Conservation (phyloP, 2,329 filamentous ascomycete species). For the Pezicula carpinea region DNA sequence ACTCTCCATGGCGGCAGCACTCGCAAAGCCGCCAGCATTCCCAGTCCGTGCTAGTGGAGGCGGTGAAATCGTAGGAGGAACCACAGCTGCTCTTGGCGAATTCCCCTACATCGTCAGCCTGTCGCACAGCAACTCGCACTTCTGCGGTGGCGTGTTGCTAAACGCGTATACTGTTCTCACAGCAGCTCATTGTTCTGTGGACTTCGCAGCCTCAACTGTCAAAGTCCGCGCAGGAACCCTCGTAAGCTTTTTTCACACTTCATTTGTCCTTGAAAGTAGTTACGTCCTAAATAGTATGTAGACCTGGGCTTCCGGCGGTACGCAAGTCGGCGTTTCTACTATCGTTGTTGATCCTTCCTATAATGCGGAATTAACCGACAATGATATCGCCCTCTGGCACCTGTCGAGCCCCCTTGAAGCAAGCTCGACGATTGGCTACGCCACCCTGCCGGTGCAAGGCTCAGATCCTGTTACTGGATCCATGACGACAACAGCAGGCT, state of each 20-base stretch:
- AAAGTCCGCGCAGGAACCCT: conserved; percentile 17
- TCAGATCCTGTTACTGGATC: conserved; percentile 12
- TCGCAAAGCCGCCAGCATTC: neutral
- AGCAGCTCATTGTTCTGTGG: conserved; percentile 18
- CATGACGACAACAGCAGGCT: conserved; percentile 8
- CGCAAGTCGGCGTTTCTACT: conserved; percentile 6
- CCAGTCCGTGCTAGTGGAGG: neutral
- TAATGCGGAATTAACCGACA: conserved; percentile 4
- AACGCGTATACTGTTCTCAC: conserved; percentile 20
- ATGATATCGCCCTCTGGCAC: conserved; percentile 17
- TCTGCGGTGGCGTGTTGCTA: conserved; percentile 17
- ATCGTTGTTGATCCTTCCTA: conserved; percentile 15
- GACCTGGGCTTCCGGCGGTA: conserved; percentile 16
- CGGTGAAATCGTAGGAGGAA: conserved; percentile 9
- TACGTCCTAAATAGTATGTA: conserved; percentile 4
- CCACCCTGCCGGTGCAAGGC: conserved; percentile 10
- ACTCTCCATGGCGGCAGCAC: neutral
- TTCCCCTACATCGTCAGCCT: conserved; percentile 19
- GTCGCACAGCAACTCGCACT: conserved; percentile 9
- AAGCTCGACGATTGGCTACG: conserved; percentile 15
- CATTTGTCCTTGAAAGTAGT: neutral
- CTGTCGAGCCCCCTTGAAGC: conserved; percentile 10
- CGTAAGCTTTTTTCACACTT: conserved; percentile 9
- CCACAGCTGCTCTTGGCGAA: conserved; percentile 11
- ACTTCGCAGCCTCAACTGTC: conserved; percentile 7